These are phyloP conservation scores for Catharanthus roseus DNA, from an alignment of 257 asterid species.

Conservation along the genomic window DNA sequence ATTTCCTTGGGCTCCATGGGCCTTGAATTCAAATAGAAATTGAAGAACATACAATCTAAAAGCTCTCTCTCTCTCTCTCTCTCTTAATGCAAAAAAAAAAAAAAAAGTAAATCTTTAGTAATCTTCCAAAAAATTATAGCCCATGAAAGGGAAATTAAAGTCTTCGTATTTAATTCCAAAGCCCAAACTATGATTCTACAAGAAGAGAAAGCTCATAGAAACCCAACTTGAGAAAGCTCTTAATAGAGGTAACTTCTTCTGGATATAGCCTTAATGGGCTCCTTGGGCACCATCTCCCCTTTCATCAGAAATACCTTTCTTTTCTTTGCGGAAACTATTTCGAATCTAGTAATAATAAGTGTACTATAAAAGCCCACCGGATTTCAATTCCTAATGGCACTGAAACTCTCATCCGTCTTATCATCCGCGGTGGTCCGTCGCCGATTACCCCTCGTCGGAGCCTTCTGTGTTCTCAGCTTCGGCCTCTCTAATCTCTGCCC, in stretches of 20 bases:
- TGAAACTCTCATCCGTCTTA: slow-evolving; percentile 54
- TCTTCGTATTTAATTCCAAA: neutral
- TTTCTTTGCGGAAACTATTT: neutral
- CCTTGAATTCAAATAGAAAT: too few relatives aligned
- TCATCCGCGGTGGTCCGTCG: slow-evolving; percentile 60
- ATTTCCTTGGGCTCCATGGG: too few relatives aligned
- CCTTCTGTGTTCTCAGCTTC: slow-evolving; percentile 70
- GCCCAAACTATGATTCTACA: neutral
- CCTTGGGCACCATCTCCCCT: neutral
- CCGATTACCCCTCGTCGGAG: slow-evolving; percentile 74
- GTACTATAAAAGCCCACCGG: slow-evolving; percentile 16
- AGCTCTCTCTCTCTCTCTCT: too few relatives aligned
- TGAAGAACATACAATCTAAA: too few relatives aligned
- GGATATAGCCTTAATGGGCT: neutral
- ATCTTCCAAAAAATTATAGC: neutral
- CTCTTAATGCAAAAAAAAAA: too few relatives aligned
- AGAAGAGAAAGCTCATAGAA: neutral
- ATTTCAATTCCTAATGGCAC: slow-evolving; percentile 56
- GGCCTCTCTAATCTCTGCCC: slow-evolving; percentile 64
- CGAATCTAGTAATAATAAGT: too few relatives aligned
- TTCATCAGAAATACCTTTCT: slow-evolving; percentile 5
- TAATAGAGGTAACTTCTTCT: too few relatives aligned
- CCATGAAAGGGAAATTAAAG: too few relatives aligned
- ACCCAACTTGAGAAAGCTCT: neutral
- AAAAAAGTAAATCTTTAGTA: too few relatives aligned